Conservation (phyloP, 108 stramenopile genomes). For the Asterionellopsis glacialis region DNA sequence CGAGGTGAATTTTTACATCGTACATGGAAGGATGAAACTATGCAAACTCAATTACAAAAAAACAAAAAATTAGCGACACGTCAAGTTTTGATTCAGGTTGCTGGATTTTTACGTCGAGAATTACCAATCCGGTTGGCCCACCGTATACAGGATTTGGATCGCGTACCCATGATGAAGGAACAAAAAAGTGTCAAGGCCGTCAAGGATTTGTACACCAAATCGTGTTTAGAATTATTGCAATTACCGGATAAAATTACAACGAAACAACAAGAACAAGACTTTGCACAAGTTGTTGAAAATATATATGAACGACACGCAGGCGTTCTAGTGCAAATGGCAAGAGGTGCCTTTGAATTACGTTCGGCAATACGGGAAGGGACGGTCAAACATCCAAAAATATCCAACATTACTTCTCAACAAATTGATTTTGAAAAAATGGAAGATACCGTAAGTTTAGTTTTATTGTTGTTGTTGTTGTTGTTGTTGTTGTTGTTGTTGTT, state of each 20-base stretch:
- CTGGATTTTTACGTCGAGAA: constrained; percentile 91
- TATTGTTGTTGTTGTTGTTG: too few relatives aligned
- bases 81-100: constrained; percentile 66
- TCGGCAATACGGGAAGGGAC: constrained; percentile 43
- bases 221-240: constrained; percentile 78
- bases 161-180: constrained; percentile 71
- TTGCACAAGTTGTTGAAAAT: constrained; percentile 77
- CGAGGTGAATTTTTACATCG: constrained; percentile 80
- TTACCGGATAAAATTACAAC: constrained; percentile 64
- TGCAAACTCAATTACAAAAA: neutral
- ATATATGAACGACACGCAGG: constrained; percentile 93
- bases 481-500: too few relatives aligned
- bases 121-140: constrained; percentile 97
- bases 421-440: constrained; percentile 34
- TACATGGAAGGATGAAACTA: constrained; percentile 22
- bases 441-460: too few relatives aligned
- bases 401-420: constrained; percentile 27
- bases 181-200: constrained; percentile 73
- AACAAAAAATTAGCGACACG: constrained; percentile 42
- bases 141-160: constrained; percentile 88
- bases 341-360: constrained; percentile 93
- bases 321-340: constrained; percentile 95
- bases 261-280: constrained; percentile 61
- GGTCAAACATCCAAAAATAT: too few relatives aligned
- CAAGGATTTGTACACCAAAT: constrained; percentile 86